Evolutionary conservation across 371 early-diverging fungal genomes (phyloP).

Genomic region (Smittium mucronatum): DNA sequence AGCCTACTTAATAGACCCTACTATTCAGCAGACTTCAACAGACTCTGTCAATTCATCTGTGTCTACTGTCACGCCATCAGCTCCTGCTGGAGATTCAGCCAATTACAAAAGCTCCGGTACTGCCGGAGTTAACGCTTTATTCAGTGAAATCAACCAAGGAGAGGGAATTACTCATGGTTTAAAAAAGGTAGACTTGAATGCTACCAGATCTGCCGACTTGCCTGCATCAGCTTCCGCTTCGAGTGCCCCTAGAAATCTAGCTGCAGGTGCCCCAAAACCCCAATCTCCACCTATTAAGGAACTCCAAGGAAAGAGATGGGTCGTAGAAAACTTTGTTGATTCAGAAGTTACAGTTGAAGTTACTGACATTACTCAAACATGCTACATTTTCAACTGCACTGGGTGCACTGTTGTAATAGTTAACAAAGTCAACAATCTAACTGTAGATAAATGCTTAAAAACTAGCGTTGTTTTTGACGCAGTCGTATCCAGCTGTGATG

Average conservation of each 20-base stretch:
- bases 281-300: constrained; percentile 60
- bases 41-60: not conserved
- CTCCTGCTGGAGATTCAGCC: constrained; percentile 9
- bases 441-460: constrained; percentile 76
- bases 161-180: constrained; percentile 61
- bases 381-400: constrained; percentile 84
- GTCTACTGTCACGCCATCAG: constrained; percentile 34
- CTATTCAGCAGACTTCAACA: not conserved
- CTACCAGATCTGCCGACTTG: too few relatives aligned
- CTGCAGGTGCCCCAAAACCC: not conserved
- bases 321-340: constrained; percentile 60
- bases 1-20: constrained; percentile 18
- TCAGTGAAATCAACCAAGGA: constrained; percentile 80
- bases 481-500: constrained; percentile 72
- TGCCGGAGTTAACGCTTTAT: constrained; percentile 38
- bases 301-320: constrained; percentile 88
- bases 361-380: constrained; percentile 72
- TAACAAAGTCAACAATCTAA: constrained; percentile 83
- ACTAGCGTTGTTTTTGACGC: constrained; percentile 73
- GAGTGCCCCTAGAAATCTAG: not conserved
- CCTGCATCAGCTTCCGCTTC: not conserved
- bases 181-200: constrained; percentile 77
- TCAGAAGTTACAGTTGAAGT: constrained; percentile 54
- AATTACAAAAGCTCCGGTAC: constrained; percentile 34
- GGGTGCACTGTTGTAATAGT: constrained; percentile 77